A percentile compares a stretch with the other conserved stretches of the same genome.
Evolutionary conservation across 306 rosid genomes (phyloP).

Genomic region (Vicia villosa): DNA sequence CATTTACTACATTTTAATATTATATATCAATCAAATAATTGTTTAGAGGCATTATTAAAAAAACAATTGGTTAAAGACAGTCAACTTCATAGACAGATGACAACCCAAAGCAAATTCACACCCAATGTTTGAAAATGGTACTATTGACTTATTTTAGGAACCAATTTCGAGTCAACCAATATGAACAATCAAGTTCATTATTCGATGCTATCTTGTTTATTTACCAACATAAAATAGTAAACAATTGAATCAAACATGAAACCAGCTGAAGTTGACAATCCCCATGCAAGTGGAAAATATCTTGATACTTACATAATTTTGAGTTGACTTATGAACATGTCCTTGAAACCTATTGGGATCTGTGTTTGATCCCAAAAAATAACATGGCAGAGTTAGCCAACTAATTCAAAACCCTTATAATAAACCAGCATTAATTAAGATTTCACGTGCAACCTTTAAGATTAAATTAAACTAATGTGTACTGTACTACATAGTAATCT

Average conservation of each 20-base stretch:
- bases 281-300: slow-evolving; percentile 50
- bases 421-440: slow-evolving; percentile 30
- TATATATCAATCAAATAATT: background rate
- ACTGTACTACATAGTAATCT: slow-evolving; percentile 33
- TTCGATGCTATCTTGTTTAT: background rate
- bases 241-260: slow-evolving; percentile 10
- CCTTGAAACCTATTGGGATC: slow-evolving; percentile 66
- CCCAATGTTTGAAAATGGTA: slow-evolving; percentile 35
- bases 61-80: slow-evolving; percentile 11
- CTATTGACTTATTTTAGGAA: slow-evolving; percentile 36
- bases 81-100: slow-evolving; percentile 37
- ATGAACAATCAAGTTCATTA: slow-evolving; percentile 24
- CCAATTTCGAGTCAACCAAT: slow-evolving; percentile 42
- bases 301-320: slow-evolving; percentile 31
- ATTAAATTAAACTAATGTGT: slow-evolving; percentile 40
- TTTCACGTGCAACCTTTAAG: slow-evolving; percentile 45
- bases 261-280: slow-evolving; percentile 29
- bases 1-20: slow-evolving; percentile 1
- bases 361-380: slow-evolving; percentile 35
- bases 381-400: slow-evolving; percentile 39
- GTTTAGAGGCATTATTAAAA: background rate
- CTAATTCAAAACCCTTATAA: slow-evolving; percentile 38
- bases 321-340: slow-evolving; percentile 56
- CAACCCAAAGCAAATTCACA: slow-evolving; percentile 34
- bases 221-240: background rate